Evolutionary conservation across 2,329 filamentous ascomycete species (phyloP).

Genomic region (Metarhizium robertsii): DNA sequence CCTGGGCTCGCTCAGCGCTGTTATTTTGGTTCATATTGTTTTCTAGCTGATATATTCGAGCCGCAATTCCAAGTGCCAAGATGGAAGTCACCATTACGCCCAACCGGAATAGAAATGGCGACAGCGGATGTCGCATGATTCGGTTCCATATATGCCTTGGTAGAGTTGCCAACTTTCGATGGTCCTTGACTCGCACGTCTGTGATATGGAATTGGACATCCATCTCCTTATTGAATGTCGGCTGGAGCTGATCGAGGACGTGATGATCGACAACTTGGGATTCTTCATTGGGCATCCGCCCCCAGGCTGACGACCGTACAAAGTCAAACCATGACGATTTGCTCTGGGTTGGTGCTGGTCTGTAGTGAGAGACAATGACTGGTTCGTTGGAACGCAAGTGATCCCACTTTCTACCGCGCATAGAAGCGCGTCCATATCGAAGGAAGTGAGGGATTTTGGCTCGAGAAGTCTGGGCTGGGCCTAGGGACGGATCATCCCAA

Average conservation of each 20-base stretch:
- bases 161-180: slow-evolving; percentile 21
- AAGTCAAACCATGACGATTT: slow-evolving; percentile 43
- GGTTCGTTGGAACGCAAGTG: slow-evolving; percentile 49
- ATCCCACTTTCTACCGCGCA: slow-evolving; percentile 46
- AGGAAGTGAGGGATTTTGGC: slow-evolving; percentile 36
- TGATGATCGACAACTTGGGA: slow-evolving; percentile 38
- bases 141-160: slow-evolving; percentile 55
- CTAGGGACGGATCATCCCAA: slow-evolving; percentile 27
- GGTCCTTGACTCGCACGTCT: slow-evolving; percentile 15
- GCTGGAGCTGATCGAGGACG: slow-evolving; percentile 35
- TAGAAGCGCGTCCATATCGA: slow-evolving; percentile 35
- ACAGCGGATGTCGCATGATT: slow-evolving; percentile 71
- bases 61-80: slow-evolving; percentile 69
- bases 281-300: slow-evolving; percentile 35
- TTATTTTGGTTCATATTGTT: slow-evolving; percentile 29
- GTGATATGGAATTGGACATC: slow-evolving; percentile 21
- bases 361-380: slow-evolving; percentile 45
- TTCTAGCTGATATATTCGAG: slow-evolving; percentile 59
- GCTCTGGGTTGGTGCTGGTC: slow-evolving; percentile 29
- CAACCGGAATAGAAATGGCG: slow-evolving; percentile 75
- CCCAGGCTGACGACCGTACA: slow-evolving; percentile 43
- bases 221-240: slow-evolving; percentile 32
- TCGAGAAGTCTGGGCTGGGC: slow-evolving; percentile 22
- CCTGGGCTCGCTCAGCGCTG: slow-evolving; percentile 58
- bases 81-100: slow-evolving; percentile 76